Percentiles rank a stretch among this genome's conserved stretches.
These are phyloP conservation scores for Geotrichum reessii DNA, from an alignment of 1,139 yeast species.

Conservation along the genomic window DNA sequence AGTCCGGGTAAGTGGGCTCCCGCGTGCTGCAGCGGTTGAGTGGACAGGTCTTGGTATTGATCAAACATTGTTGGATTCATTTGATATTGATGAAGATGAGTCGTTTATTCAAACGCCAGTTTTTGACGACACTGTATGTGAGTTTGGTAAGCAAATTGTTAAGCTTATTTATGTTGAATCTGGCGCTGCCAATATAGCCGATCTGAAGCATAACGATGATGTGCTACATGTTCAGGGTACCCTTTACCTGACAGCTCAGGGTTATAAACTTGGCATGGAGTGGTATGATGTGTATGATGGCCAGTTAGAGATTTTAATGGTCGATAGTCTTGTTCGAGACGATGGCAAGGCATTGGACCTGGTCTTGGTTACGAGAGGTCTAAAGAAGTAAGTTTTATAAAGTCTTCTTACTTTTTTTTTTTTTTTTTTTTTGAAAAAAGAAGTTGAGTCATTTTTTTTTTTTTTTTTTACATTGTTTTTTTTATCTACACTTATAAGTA, in stretches of 20 bases:
- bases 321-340: background rate
- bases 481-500: no score
- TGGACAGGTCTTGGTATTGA: constrained; percentile 48
- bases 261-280: background rate
- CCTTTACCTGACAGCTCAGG: constrained; percentile 8
- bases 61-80: constrained; percentile 6
- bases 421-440: background rate
- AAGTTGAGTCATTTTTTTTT: no score
- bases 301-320: constrained; percentile 8
- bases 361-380: constrained; percentile 1
- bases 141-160: constrained; percentile 6
- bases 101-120: background rate
- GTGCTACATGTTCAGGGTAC: constrained; percentile 8
- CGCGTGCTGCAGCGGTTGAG: constrained; percentile 66
- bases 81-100: constrained; percentile 18
- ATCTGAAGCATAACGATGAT: background rate
- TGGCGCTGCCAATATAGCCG: background rate
- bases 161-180: background rate
- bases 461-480: no score
- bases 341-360: background rate
- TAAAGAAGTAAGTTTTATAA: background rate
- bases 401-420: background rate
- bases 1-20: constrained; percentile 58
- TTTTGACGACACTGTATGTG: background rate
- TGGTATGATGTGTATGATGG: constrained; percentile 4